Conservation (phyloP, 2,329 filamentous ascomycete species). For the Colletotrichum australisinense region DNA sequence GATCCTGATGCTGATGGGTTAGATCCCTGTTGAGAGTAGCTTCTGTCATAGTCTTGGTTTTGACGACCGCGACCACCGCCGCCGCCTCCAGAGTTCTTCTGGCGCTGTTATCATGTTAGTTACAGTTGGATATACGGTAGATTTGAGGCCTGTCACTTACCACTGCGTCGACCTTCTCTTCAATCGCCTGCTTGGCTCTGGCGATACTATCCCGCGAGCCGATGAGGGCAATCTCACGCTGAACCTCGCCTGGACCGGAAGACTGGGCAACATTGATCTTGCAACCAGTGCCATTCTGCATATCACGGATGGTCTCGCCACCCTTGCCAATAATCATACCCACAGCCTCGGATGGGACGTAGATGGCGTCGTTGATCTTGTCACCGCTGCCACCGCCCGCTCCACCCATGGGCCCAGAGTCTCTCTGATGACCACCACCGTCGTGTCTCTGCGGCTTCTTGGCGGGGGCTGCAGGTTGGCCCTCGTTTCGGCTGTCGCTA, state of each 20-base stretch:
- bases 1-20: conserved; percentile 44
- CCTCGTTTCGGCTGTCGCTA: conserved; percentile 79
- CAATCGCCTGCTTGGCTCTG: conserved; percentile 84
- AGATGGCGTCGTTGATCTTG: conserved; percentile 85
- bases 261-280: conserved; percentile 95
- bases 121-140: background rate
- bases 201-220: conserved; percentile 82
- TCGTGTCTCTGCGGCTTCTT: conserved; percentile 46
- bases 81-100: conserved; percentile 64
- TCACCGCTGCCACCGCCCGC: conserved; percentile 58
- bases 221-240: conserved; percentile 88
- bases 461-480: conserved; percentile 42
- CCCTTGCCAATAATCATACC: conserved; percentile 98
- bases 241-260: conserved; percentile 79
- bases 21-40: conserved; percentile 61
- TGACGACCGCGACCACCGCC: conserved; percentile 55
- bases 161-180: conserved; percentile 92
- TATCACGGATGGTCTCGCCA: conserved; percentile 93
- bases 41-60: conserved; percentile 66
- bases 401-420: conserved; percentile 42
- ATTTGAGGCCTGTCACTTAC: conserved; percentile 61
- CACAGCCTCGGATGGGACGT: conserved; percentile 89
- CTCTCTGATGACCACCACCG: conserved; percentile 45
- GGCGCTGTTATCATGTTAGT: conserved; percentile 55
- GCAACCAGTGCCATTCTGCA: conserved; percentile 88